phyloP scores from a whole-genome alignment of 257 asterid genomes.

The Gentiana straminea region DNA sequence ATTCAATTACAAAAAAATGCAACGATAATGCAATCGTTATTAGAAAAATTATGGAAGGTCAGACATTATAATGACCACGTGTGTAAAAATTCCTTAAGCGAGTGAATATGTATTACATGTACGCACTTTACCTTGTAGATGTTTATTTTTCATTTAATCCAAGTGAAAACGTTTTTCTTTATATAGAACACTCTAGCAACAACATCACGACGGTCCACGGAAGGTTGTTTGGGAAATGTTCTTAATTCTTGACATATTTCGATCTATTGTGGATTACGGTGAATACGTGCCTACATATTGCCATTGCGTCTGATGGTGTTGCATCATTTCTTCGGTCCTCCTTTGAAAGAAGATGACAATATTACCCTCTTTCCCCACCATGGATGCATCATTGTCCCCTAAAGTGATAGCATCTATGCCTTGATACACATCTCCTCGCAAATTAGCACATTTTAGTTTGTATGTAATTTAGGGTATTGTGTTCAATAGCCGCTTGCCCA shows the following conservation, averaged over 20 bases:
- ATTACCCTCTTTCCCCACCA: background rate
- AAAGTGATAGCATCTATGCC: background rate
- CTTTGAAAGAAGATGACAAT: background rate
- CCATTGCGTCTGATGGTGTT: slow-evolving; percentile 1
- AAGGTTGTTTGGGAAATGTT: background rate
- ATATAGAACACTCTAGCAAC: background rate
- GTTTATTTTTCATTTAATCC: background rate
- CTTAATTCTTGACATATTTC: background rate
- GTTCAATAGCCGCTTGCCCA: background rate
- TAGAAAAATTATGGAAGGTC: background rate
- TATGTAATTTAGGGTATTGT: background rate
- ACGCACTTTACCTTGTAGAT: background rate
- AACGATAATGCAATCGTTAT: background rate
- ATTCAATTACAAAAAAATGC: background rate
- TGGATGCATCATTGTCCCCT: background rate
- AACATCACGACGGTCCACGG: background rate
- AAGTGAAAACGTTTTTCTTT: background rate
- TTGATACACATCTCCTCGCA: background rate
- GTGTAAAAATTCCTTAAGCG: no score
- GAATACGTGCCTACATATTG: background rate
- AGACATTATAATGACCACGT: background rate
- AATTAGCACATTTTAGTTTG: background rate
- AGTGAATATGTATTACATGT: background rate
- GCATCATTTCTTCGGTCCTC: background rate
- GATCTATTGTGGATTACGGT: background rate